Evolutionary conservation across 1,284 basidiomycete species (phyloP), one percentile per base, ranked within the genome.

Genomic region (Heliocybe sulcata): DNA sequence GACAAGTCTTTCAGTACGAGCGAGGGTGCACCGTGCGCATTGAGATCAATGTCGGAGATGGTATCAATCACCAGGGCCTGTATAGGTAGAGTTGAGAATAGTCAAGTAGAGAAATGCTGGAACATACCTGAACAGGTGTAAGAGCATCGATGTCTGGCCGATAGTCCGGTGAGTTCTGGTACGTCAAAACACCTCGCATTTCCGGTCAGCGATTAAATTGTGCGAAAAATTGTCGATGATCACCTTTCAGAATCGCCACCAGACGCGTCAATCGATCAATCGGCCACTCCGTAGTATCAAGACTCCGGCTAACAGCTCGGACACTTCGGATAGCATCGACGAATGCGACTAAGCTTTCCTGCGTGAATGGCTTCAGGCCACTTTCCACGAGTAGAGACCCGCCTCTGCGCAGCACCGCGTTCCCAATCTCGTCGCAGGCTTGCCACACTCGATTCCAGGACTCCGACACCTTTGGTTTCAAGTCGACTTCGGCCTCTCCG

Each of bases 71-170:
- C 82, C 11, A 83, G 81, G 2, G 81, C 73, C 81, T 94, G 67
- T 16, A 52, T 35, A 48, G 27, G 26, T 14, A 49, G 8, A 25
- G n/a, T 16, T 49, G 20, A 29, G 23, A 49, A 6, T 49, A 27
- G 51, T 61, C 49, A 59, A 52, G 35, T 45, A 58, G 45, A 56
- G 54, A 27, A 20, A 45, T 10, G 6, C 16, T 6, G 19, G 45
- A 25, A 29, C 72, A 45, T 66, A 86, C 86, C 77, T 94, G 92
- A 1, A 97, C 79, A 20, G 92, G 92, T 20, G 90, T 86, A 55
- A 97, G 73, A 38, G 75, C 72, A 64, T 98, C 94, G 50, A 93
- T 77, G 65, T 99, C 95, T 3, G 90, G 86, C 50, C 92, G 77
- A 65, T 92, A 94, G 65, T 96, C 93, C 2, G 87, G 85, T 1